Base-by-base conservation (phyloP, 192 early-diverging fungal genomes). In the Backusella mclennaniae region DNA sequence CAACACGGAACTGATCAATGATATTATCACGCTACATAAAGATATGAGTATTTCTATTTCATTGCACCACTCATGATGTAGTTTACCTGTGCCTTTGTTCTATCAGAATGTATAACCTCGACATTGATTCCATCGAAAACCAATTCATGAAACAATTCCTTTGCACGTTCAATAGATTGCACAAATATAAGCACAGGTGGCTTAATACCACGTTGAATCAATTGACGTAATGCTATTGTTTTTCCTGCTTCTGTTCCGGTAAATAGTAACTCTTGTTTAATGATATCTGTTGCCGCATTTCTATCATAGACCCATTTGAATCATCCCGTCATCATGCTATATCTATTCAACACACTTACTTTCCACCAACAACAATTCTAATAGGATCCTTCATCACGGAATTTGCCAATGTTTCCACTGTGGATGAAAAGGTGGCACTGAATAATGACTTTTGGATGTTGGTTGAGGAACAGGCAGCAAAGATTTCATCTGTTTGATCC, bases 121-220 rank as follows among this genome's bases (percentile, higher is more conserved):
- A 98, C 97, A 80, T 97, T 96, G 84, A 98, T 97, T 31, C 96
- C 96, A 79, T 99, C 96, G 82, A 95, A 98, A 17, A 98, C 91
- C 56, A 99, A 89, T 79, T 99, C 97, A 76, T 95, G 90, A 85
- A 97, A 98, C 21, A 99, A 86, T 76, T 99, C 96, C 77, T 96
- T 96, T 71, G 98, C 96, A 69, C 98, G 92, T 26, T 98, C 96
- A 73, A 98, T 98, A 21, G 95, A 96, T 82, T 99, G 97, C 9
- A 98, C 96, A 76, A 99, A 99, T 36, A 99, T 92, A 39, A 99
- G 84, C 6, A 94, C 93, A 14, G 98, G 97, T 12, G 98, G 98
- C 74, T 94, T 93, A 67, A 99, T 86, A 3, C 86, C 84, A 0
- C 73, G 66, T 71, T 92, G 88, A 19, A 98, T 87, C 81, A 96